Evolutionary conservation across 495 filamentous ascomycete species (phyloP).

Genomic region (Penicillium waksmanii): DNA sequence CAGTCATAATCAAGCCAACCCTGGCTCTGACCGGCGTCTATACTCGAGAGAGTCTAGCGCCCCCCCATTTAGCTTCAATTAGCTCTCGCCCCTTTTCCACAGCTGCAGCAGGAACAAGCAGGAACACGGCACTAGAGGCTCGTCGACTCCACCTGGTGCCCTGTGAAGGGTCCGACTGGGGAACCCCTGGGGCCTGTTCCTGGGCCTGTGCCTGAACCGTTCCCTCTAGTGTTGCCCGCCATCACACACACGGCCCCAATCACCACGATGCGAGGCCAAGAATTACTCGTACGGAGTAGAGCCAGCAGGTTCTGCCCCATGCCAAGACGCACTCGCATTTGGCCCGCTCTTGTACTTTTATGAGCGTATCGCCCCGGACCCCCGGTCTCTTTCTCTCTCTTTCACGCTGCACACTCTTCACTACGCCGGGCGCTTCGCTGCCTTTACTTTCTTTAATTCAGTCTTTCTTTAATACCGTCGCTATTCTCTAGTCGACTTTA

Average conservation of each 20-base stretch:
- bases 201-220: conserved; percentile 16
- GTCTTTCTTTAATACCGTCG: conserved; percentile 35
- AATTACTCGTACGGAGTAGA: not conserved
- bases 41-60: not conserved
- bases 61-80: conserved; percentile 11
- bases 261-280: conserved; percentile 6
- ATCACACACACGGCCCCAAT: conserved; percentile 17
- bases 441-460: conserved; percentile 26
- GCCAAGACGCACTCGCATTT: conserved; percentile 19
- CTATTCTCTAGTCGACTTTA: conserved; percentile 17
- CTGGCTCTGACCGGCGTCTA: conserved; percentile 2
- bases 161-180: conserved; percentile 10
- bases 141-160: not conserved
- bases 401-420: conserved; percentile 12
- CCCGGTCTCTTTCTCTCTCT: conserved; percentile 5
- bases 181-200: conserved; percentile 29
- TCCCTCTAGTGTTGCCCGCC: conserved; percentile 14
- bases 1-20: conserved; percentile 5
- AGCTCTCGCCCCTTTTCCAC: conserved; percentile 14
- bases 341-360: conserved; percentile 4
- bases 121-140: not conserved
- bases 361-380: conserved; percentile 21
- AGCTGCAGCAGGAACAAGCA: not conserved
- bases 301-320: conserved; percentile 9
- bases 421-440: conserved; percentile 17